phyloP scores from a whole-genome alignment of 192 early-diverging fungal species.

The Coemansia sp. region DNA sequence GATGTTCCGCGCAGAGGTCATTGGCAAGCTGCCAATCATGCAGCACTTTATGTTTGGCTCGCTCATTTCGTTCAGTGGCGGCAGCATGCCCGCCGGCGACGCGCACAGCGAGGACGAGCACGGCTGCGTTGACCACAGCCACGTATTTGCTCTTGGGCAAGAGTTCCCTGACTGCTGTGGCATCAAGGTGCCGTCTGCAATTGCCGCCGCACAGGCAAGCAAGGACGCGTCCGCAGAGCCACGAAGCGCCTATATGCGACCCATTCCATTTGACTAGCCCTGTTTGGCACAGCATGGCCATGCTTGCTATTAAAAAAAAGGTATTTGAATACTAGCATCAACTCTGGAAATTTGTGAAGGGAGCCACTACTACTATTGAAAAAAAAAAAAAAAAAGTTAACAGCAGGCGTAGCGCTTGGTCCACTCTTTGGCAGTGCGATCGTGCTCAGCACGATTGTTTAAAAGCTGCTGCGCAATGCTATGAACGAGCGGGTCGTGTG shows the following conservation, averaged over 20 bases:
- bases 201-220: slow-evolving; percentile 38
- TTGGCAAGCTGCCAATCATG: slow-evolving; percentile 93
- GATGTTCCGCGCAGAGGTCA: slow-evolving; percentile 91
- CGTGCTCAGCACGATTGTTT: slow-evolving; percentile 86
- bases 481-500: slow-evolving; percentile 95
- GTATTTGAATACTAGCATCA: not conserved
- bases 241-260: slow-evolving; percentile 35
- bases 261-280: slow-evolving; percentile 55
- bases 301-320: not conserved
- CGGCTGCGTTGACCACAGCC: slow-evolving; percentile 40
- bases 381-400: not conserved
- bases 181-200: slow-evolving; percentile 59
- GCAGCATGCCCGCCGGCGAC: slow-evolving; percentile 17
- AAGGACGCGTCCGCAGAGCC: slow-evolving; percentile 18
- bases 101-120: slow-evolving; percentile 20
- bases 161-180: slow-evolving; percentile 60
- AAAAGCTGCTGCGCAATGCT: slow-evolving; percentile 98
- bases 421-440: slow-evolving; percentile 91
- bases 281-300: not conserved
- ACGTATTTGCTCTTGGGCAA: slow-evolving; percentile 57
- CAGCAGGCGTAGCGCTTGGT: slow-evolving; percentile 57
- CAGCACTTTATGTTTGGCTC: slow-evolving; percentile 95
- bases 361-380: not conserved
- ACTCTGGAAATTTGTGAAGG: not conserved
- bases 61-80: slow-evolving; percentile 69